Conservation (phyloP, 805 yeast genomes). For the Spencermartinsiella europaea region DNA sequence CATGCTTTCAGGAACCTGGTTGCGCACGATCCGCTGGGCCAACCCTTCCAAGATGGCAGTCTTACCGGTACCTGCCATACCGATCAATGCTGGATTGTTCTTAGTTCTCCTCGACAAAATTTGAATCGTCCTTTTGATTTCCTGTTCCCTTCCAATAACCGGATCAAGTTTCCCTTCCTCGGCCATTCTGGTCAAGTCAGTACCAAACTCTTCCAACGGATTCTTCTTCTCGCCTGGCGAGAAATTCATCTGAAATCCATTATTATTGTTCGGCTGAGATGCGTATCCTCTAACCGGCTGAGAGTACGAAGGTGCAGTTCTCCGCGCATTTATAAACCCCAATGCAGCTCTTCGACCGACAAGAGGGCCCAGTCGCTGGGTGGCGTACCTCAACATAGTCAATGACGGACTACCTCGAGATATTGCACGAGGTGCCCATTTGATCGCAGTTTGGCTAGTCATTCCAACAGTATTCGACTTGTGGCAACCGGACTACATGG, state of each 20-base stretch:
- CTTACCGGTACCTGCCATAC: slow-evolving; percentile 97
- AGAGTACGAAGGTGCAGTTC: too few relatives aligned
- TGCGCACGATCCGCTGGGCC: slow-evolving; percentile 86
- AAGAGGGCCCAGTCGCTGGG: too few relatives aligned
- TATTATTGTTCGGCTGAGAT: slow-evolving; percentile 5
- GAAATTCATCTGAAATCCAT: slow-evolving; percentile 13
- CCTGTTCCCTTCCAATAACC: slow-evolving; percentile 95
- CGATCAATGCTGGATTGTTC: slow-evolving; percentile 91
- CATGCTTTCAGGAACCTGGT: slow-evolving; percentile 93
- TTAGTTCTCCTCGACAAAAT: slow-evolving; percentile 88
- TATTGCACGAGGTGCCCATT: background rate
- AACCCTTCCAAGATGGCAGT: slow-evolving; percentile 95
- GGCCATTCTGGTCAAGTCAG: slow-evolving; percentile 82
- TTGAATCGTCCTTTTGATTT: slow-evolving; percentile 87
- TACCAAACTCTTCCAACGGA: slow-evolving; percentile 79
- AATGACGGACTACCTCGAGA: background rate
- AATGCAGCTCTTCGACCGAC: too few relatives aligned
- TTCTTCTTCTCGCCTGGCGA: slow-evolving; percentile 37
- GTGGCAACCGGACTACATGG: background rate
- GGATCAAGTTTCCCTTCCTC: slow-evolving; percentile 90
- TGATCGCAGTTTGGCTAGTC: background rate
- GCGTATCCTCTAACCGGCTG: slow-evolving; percentile 9
- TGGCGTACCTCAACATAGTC: too few relatives aligned
- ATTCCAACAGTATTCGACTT: background rate
- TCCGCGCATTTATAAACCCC: too few relatives aligned